Conservation (phyloP, 257 asterid species). For the Ilex aquifolium region DNA sequence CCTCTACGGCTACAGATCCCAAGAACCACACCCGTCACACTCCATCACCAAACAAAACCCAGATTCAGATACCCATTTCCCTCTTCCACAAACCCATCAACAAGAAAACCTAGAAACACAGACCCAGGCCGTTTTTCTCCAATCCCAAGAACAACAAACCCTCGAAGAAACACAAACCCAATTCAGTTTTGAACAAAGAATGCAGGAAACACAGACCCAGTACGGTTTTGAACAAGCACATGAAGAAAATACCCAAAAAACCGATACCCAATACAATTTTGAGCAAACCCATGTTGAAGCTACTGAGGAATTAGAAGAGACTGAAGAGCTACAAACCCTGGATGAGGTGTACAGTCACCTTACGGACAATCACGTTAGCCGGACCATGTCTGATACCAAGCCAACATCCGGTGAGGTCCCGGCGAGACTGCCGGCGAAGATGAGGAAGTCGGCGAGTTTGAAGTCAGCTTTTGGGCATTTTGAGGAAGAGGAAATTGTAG, state of each 20-base stretch:
- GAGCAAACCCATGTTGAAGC: neutral
- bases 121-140: no score
- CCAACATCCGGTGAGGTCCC: neutral
- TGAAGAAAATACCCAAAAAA: neutral
- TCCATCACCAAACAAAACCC: neutral
- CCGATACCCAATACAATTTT: neutral
- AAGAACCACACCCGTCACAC: neutral
- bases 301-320: neutral
- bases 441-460: neutral
- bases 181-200: neutral
- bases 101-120: neutral
- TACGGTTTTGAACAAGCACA: neutral
- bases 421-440: neutral
- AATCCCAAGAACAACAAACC: no score
- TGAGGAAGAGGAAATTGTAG: neutral
- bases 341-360: constrained; percentile 1
- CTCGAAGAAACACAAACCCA: no score
- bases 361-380: neutral
- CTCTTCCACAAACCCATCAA: neutral
- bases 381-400: neutral
- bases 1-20: neutral
- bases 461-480: neutral
- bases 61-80: neutral
- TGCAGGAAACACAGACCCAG: neutral
- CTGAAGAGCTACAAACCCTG: neutral